These are phyloP conservation scores for Steccherinum ochraceum DNA, from an alignment of 768 basidiomycete genomes.

Conservation along the genomic window DNA sequence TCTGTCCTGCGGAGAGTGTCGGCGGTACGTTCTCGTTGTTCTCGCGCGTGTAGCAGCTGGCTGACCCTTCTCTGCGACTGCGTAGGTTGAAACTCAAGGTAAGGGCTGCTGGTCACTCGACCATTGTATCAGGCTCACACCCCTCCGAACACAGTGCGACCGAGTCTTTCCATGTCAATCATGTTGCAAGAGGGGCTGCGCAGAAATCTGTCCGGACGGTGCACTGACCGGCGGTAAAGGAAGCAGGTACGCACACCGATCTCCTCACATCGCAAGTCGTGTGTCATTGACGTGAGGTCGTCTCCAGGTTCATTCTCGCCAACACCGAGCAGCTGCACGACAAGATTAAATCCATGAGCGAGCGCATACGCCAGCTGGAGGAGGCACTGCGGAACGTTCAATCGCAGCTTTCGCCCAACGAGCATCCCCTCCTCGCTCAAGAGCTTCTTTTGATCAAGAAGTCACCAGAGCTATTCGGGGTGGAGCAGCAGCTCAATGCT, in stretches of 20 bases:
- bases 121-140: slow-evolving; percentile 44
- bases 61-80: slow-evolving; percentile 3
- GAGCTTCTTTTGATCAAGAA: slow-evolving; percentile 55
- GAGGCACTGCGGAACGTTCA: slow-evolving; percentile 54
- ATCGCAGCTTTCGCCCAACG: slow-evolving; percentile 36
- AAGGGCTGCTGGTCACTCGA: slow-evolving; percentile 5
- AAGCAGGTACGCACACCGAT: no score
- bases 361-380: slow-evolving; percentile 59
- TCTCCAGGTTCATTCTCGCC: slow-evolving; percentile 59
- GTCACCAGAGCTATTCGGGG: slow-evolving; percentile 50
- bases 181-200: slow-evolving; percentile 32
- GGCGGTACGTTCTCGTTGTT: slow-evolving; percentile 40
- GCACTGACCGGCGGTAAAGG: slow-evolving; percentile 70
- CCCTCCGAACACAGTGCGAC: slow-evolving; percentile 55
- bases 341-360: slow-evolving; percentile 56
- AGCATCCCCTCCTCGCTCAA: slow-evolving; percentile 53
- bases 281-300: no score
- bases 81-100: slow-evolving; percentile 64
- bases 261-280: slow-evolving; percentile 34
- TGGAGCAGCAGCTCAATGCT: slow-evolving; percentile 14
- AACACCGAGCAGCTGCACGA: slow-evolving; percentile 67
- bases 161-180: slow-evolving; percentile 57
- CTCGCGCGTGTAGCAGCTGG: no score
- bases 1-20: slow-evolving; percentile 65
- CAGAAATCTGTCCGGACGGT: slow-evolving; percentile 27